Evolutionary conservation across 2,329 filamentous ascomycete species (phyloP), one percentile per base, ranked within the genome.

Genomic region (Emydomyces testavorans): DNA sequence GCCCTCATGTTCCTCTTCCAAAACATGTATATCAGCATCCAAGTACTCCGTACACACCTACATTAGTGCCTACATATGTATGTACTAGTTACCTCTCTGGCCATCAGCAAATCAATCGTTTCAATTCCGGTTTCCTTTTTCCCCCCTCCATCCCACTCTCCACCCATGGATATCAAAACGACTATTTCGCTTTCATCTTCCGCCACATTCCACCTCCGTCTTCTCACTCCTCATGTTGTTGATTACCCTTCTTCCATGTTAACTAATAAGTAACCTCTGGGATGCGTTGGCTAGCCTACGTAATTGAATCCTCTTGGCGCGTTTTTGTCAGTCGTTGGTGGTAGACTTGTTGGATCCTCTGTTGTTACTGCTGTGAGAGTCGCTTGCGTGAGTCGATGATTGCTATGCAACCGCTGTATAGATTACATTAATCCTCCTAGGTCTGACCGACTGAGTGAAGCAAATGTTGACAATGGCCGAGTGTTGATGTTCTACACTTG

Each of bases 191-290:
- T 28, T 23, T 7, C 16, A 6, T 20, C 24, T 29, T 37, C 43
- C 43, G 32, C 32, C 43, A 46, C 43, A 28, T n/a, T 37, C 29
- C 6, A 13, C 11, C n/a, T 16, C 23, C 23, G 47, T 48, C 46
- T 47, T 50, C 48, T 40, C 50, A 26, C 34, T 43, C 21, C 46
- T 47, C 46, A 31, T 24, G 31, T 26, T 42, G 49, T 43, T 50
- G 38, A 44, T 15, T 40, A 18, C 28, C 24, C 10, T 32, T 37
- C 24, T 49, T 24, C 26, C 34, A 8, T 21, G 28, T 8, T 38
- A 4, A 11, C 24, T 32, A 43, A 29, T 34, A 32, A n/a, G 4
- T 29, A 21, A n/a, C 24, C 16, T 32, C 3, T 34, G 32, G 15
- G 18, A 34, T 43, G 40, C 24, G 29, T 43, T 34, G 40, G 28